phyloP scores from a whole-genome alignment of 2,329 filamentous ascomycete genomes.

The Fusarium sp. region DNA sequence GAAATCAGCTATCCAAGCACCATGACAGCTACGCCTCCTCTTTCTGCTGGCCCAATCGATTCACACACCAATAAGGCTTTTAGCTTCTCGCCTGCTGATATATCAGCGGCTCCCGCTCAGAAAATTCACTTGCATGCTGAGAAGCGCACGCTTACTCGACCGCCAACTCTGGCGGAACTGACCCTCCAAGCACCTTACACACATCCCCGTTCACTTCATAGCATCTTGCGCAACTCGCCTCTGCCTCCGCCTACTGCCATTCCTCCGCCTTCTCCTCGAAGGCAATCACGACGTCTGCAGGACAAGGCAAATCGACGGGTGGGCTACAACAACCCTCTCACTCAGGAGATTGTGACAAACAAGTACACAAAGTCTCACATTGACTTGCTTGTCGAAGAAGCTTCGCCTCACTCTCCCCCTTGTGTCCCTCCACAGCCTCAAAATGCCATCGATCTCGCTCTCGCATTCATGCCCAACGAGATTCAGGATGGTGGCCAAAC shows the following conservation, averaged over 20 bases:
- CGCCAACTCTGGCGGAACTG: slow-evolving; percentile 30
- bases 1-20: slow-evolving; percentile 65
- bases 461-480: slow-evolving; percentile 66
- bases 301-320: slow-evolving; percentile 68
- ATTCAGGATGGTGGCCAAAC: slow-evolving; percentile 72
- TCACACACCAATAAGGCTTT: slow-evolving; percentile 58
- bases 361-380: slow-evolving; percentile 73
- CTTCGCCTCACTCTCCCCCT: slow-evolving; percentile 60
- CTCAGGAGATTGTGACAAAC: slow-evolving; percentile 72
- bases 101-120: slow-evolving; percentile 29
- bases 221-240: slow-evolving; percentile 75
- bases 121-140: slow-evolving; percentile 28
- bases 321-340: slow-evolving; percentile 72
- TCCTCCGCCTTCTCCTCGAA: slow-evolving; percentile 65
- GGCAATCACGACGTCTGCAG: slow-evolving; percentile 66
- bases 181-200: slow-evolving; percentile 64
- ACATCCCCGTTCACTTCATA: slow-evolving; percentile 69
- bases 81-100: slow-evolving; percentile 58
- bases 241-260: slow-evolving; percentile 65
- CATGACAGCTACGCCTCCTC: slow-evolving; percentile 70
- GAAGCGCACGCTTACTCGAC: slow-evolving; percentile 28
- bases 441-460: slow-evolving; percentile 61
- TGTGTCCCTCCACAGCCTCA: slow-evolving; percentile 52
- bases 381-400: slow-evolving; percentile 70
- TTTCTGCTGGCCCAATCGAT: slow-evolving; percentile 67